Conservation (phyloP, 2,329 filamentous ascomycete genomes). For the Madurella mycetomatis region DNA sequence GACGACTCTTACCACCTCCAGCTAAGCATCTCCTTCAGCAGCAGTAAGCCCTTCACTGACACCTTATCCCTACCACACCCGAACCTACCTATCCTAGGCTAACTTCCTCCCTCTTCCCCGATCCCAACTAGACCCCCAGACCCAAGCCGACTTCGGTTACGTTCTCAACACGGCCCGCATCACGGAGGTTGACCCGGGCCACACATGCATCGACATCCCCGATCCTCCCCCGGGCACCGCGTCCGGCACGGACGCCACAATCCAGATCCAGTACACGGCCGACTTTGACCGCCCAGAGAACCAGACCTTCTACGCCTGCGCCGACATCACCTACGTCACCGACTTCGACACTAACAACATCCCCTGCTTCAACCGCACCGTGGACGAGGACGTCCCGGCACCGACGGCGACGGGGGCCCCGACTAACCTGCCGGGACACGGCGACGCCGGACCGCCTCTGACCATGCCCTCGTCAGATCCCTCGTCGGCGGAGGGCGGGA, state of each 20-base stretch:
- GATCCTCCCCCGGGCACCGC: slow-evolving; percentile 32
- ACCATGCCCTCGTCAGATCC: background rate
- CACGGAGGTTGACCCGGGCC: slow-evolving; percentile 40
- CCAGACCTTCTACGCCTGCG: slow-evolving; percentile 47
- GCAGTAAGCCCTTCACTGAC: slow-evolving; percentile 35
- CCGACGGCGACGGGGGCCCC: slow-evolving; percentile 18
- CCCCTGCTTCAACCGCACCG: slow-evolving; percentile 44
- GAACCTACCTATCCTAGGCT: background rate
- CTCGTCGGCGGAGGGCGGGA: background rate
- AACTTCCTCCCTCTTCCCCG: background rate
- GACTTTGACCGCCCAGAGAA: slow-evolving; percentile 40
- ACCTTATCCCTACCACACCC: background rate
- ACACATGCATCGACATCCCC: slow-evolving; percentile 42
- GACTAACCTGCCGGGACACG: slow-evolving; percentile 17
- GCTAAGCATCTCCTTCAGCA: slow-evolving; percentile 49
- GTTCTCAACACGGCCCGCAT: slow-evolving; percentile 33
- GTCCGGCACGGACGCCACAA: slow-evolving; percentile 44
- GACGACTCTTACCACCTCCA: slow-evolving; percentile 53
- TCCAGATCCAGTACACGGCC: slow-evolving; percentile 46
- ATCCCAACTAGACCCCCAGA: slow-evolving; percentile 33
- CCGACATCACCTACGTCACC: slow-evolving; percentile 43
- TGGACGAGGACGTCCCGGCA: slow-evolving; percentile 24
- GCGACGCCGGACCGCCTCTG: slow-evolving; percentile 16
- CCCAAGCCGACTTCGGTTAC: slow-evolving; percentile 38
- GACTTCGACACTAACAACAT: slow-evolving; percentile 31